These are phyloP conservation scores for Oryza glaberrima DNA, from an alignment of 176 grass and related monocot genomes.

Conservation along the genomic window DNA sequence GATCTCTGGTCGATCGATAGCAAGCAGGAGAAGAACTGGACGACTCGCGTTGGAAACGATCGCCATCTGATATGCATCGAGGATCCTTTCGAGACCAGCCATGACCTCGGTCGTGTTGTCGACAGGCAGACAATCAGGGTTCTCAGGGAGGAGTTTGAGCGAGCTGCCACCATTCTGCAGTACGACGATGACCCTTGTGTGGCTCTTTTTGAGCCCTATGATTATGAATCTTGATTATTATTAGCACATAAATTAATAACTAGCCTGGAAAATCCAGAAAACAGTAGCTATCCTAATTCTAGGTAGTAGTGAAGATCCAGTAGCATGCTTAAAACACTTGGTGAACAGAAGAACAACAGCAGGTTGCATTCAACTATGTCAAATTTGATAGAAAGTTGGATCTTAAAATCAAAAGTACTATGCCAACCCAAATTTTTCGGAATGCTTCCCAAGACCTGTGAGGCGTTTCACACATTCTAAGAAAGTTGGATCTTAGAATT, in stretches of 20 bases:
- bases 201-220: conserved; percentile 48
- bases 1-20: not conserved
- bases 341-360: too few species aligned
- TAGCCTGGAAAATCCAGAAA: not conserved
- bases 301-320: not conserved
- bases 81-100: conserved; percentile 63
- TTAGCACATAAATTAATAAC: not conserved
- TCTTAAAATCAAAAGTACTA: too few species aligned
- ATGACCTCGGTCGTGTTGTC: conserved; percentile 60
- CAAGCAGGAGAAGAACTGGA: conserved; percentile 72
- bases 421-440: too few species aligned
- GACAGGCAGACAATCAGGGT: conserved; percentile 56
- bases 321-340: too few species aligned
- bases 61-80: conserved; percentile 71
- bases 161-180: conserved; percentile 50
- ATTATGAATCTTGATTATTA: not conserved
- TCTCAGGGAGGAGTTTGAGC: conserved; percentile 62
- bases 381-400: too few species aligned
- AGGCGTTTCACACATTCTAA: too few species aligned
- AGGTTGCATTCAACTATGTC: too few species aligned
- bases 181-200: conserved; percentile 39
- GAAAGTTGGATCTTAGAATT: too few species aligned
- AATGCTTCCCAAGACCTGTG: too few species aligned
- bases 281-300: not conserved
- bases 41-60: conserved; percentile 53